Evolutionary conservation across 2,329 filamentous ascomycete species (phyloP), one percentile per base, ranked within the genome.

Genomic region (Xylaria sp.): DNA sequence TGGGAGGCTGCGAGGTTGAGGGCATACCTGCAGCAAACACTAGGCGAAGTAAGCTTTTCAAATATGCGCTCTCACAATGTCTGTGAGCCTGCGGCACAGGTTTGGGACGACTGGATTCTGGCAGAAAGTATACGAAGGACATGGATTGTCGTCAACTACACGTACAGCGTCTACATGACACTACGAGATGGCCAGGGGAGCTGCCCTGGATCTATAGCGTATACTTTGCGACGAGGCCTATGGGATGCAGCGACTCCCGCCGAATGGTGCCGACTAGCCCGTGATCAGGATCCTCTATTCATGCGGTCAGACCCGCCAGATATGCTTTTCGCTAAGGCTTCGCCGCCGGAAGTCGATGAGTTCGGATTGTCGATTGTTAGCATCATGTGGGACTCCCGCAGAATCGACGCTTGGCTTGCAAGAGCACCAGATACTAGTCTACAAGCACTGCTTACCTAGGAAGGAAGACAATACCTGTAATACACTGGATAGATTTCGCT

Each of bases 351-450:
- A 36, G 49, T 63, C 26, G 40, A 56, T 11, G n/a, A 46, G 11
- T 56, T 63, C 20, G 60, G 49, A 31, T 38, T 63, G 2, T 56
- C 49, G 4, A 63, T 63, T 23, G 40, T 46, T 9, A 56, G 40
- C 13, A 33, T 63, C 33, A 63, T 63, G 60, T 63, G 60, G 60
- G 60, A 63, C 31, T 63, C 60, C 3, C 28, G 38, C n/a, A 56
- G 40, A 17, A 46, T 63, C 15, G 49, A 63, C 15, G 56, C 60
- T 10, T 63, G 49, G 60, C 56, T 46, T n/a, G 13, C 28, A 17
- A 63, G 46, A 11, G 23, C 60, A 10, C 49, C 60, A 10, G 40
- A 23, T 15, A 46, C 51, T 3, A 54, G 36, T 36, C 49, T 63
- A 13, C 33, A 42, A n/a, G 54, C 13, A 23, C 15, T 42, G 23